Conservation (phyloP, 2,329 filamentous ascomycete species). For the Beauveria brongniartii region DNA sequence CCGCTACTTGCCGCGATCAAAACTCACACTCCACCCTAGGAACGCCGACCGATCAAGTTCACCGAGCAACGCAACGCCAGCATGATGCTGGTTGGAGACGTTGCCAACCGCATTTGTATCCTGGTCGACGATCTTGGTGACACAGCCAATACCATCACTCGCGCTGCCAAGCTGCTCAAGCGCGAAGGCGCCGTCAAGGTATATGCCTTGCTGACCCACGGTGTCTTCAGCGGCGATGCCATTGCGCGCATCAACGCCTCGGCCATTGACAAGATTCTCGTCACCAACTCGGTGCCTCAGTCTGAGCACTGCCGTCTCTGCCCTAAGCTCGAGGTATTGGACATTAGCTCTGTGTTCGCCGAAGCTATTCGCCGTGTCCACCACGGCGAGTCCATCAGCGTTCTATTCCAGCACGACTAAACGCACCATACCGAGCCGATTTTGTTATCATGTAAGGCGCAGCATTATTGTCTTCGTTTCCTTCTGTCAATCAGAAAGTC, state of each 20-base stretch:
- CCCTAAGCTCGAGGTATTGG: slow-evolving; percentile 83
- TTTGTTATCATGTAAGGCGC: neutral
- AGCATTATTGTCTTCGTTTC: neutral
- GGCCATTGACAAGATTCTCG: slow-evolving; percentile 83
- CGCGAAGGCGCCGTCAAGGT: slow-evolving; percentile 88
- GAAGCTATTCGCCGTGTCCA: slow-evolving; percentile 95
- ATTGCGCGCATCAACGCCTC: slow-evolving; percentile 92
- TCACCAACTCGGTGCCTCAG: slow-evolving; percentile 93
- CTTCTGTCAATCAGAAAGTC: neutral
- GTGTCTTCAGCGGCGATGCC: slow-evolving; percentile 89
- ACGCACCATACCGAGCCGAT: neutral
- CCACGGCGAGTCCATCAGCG: slow-evolving; percentile 95
- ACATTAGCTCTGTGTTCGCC: slow-evolving; percentile 82
- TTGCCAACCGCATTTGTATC: slow-evolving; percentile 73
- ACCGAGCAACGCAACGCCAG: slow-evolving; percentile 83
- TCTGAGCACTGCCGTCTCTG: slow-evolving; percentile 69
- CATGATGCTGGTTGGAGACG: slow-evolving; percentile 92
- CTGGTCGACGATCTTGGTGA: slow-evolving; percentile 91
- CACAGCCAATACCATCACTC: slow-evolving; percentile 93
- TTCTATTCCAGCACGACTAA: slow-evolving; percentile 56
- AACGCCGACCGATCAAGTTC: slow-evolving; percentile 82
- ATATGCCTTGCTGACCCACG: slow-evolving; percentile 89
- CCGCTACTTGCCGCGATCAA: slow-evolving; percentile 10
- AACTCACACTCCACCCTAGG: slow-evolving; percentile 39
- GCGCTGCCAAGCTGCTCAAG: slow-evolving; percentile 93